phyloP scores from a whole-genome alignment of 805 yeast genomes.

The Wickerhamiella hasegawae region DNA sequence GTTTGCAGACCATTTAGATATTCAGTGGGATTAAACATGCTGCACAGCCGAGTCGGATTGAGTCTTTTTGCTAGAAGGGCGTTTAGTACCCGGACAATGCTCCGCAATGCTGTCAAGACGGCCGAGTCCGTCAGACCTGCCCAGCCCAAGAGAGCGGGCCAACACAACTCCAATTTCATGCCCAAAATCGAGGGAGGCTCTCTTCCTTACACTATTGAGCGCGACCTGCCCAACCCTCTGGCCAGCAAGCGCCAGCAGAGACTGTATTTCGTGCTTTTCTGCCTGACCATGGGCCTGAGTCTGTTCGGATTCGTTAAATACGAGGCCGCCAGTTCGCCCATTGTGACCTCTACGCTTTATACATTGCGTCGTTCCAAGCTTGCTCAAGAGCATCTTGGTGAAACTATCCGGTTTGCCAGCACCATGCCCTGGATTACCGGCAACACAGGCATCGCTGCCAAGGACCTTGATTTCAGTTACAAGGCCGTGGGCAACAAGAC shows the following conservation, averaged over 20 bases:
- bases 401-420: slow-evolving; percentile 54
- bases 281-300: slow-evolving; percentile 36
- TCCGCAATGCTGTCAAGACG: neutral
- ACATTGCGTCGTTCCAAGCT: slow-evolving; percentile 59
- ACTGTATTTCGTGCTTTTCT: slow-evolving; percentile 38
- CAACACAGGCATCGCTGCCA: slow-evolving; percentile 65
- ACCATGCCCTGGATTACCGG: slow-evolving; percentile 86
- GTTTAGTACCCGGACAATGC: too few species aligned
- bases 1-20: too few species aligned
- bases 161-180: too few species aligned
- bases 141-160: too few species aligned
- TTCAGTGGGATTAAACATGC: too few species aligned
- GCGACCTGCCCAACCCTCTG: slow-evolving; percentile 49
- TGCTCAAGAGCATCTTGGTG: slow-evolving; percentile 53
- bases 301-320: slow-evolving; percentile 69
- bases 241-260: slow-evolving; percentile 35
- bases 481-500: slow-evolving; percentile 51
- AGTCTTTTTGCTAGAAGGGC: too few species aligned
- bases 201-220: slow-evolving; percentile 7
- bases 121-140: neutral
- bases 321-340: slow-evolving; percentile 81
- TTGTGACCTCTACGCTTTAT: slow-evolving; percentile 73
- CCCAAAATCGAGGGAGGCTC: neutral
- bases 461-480: slow-evolving; percentile 60
- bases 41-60: too few species aligned